phyloP scores from a whole-genome alignment of 768 basidiomycete species.

The Mycena rosella region DNA sequence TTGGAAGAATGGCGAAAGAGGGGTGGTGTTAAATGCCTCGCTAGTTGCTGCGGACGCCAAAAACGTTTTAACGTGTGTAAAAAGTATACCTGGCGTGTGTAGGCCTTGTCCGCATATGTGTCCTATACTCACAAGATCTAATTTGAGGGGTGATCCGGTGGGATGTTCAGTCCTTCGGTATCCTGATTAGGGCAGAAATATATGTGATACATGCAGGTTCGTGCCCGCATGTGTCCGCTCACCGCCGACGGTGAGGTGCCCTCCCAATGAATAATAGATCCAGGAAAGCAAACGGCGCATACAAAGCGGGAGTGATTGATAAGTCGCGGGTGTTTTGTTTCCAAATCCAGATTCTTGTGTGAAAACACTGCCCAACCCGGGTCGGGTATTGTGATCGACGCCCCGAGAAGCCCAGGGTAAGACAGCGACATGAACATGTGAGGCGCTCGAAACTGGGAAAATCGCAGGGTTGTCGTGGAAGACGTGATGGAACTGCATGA shows the following conservation, averaged over 20 bases:
- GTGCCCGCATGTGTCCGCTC: no score
- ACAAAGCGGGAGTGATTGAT: neutral
- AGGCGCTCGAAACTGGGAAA: neutral
- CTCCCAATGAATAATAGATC: no score
- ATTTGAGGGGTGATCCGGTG: constrained; percentile 11
- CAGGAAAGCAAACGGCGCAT: no score
- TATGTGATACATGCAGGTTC: no score
- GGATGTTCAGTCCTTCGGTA: constrained; percentile 3
- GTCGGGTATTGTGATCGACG: constrained; percentile 12
- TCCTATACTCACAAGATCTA: neutral
- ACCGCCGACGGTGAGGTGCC: no score
- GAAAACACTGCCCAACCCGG: constrained; percentile 4
- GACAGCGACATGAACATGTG: neutral
- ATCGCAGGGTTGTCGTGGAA: constrained; percentile 25
- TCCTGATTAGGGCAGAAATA: constrained; percentile 1
- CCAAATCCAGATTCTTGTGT: neutral
- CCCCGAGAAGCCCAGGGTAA: constrained; percentile 23
- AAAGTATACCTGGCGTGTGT: neutral
- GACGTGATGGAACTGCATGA: no score
- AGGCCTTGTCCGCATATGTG: constrained; percentile 2
- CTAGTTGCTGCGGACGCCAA: constrained; percentile 34
- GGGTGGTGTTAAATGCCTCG: constrained; percentile 12
- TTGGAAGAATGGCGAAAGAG: neutral
- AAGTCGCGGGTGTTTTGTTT: constrained; percentile 21
- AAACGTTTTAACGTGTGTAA: constrained; percentile 28